These are phyloP conservation scores for Inga oerstediana DNA, from an alignment of 306 rosid species.

Conservation along the genomic window DNA sequence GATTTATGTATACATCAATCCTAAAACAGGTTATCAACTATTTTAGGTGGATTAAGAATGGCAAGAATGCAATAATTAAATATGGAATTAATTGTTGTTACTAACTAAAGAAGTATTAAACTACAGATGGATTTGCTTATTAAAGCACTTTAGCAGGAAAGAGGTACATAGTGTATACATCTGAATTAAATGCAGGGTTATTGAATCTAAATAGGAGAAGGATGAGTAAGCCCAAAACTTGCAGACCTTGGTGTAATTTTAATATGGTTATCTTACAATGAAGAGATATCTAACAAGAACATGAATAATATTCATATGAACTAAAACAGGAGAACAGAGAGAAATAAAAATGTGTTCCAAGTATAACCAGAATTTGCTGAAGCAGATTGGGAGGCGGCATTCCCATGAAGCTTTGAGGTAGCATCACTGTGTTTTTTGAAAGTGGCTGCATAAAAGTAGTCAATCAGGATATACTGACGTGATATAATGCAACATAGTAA, in stretches of 20 bases:
- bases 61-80: not conserved
- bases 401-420: not conserved
- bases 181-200: not conserved
- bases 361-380: not conserved
- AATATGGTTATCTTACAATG: not conserved
- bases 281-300: not conserved
- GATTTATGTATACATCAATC: not conserved
- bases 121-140: not conserved
- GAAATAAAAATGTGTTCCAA: not conserved
- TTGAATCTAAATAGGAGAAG: not conserved
- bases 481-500: not conserved
- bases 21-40: not conserved
- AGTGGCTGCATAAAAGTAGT: not conserved
- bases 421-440: not conserved
- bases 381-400: not conserved
- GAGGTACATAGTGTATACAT: not conserved
- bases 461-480: not conserved
- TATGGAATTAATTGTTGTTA: too few relatives aligned
- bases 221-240: not conserved
- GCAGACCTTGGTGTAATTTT: not conserved
- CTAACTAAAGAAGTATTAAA: too few relatives aligned
- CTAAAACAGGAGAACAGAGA: not conserved
- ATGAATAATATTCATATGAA: not conserved
- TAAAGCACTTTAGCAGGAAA: not conserved
- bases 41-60: not conserved